Conservation (phyloP, 2,329 filamentous ascomycete genomes). For the Aspergillus fructus region DNA sequence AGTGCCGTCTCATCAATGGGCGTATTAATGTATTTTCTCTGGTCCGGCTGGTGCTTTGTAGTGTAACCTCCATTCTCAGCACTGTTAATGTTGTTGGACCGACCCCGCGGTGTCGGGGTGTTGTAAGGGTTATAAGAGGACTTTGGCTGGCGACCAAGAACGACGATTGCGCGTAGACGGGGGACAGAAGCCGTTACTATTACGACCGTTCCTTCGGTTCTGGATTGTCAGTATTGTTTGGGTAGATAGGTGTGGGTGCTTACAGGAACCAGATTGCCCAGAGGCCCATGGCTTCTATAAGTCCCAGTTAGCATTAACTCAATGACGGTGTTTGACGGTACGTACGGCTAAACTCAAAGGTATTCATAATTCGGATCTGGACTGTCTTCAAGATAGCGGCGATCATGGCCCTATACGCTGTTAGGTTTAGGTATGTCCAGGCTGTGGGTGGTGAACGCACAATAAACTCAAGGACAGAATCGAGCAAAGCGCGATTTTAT, state of each 20-base stretch:
- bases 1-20: not conserved
- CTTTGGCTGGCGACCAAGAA: not conserved
- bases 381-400: slow-evolving; percentile 2
- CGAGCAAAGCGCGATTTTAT: not conserved
- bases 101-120: not conserved
- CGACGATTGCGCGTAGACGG: slow-evolving; percentile 5
- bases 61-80: no score
- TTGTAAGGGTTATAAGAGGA: not conserved
- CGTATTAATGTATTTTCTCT: accelerated
- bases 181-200: slow-evolving; percentile 7
- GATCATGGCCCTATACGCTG: slow-evolving; percentile 1
- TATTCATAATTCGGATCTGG: not conserved
- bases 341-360: not conserved
- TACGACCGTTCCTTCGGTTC: slow-evolving; percentile 6
- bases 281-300: not conserved
- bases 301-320: no score
- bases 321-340: no score
- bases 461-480: slow-evolving; percentile 3
- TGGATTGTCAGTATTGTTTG: not conserved
- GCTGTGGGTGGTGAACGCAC: not conserved
- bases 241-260: not conserved
- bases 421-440: not conserved
- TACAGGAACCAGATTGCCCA: slow-evolving; percentile 10
- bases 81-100: not conserved
- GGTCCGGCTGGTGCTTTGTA: not conserved